Evolutionary conservation across 2,329 filamentous ascomycete genomes (phyloP), one percentile per base, ranked within the genome.

Genomic region (Lizonia empirigonia): DNA sequence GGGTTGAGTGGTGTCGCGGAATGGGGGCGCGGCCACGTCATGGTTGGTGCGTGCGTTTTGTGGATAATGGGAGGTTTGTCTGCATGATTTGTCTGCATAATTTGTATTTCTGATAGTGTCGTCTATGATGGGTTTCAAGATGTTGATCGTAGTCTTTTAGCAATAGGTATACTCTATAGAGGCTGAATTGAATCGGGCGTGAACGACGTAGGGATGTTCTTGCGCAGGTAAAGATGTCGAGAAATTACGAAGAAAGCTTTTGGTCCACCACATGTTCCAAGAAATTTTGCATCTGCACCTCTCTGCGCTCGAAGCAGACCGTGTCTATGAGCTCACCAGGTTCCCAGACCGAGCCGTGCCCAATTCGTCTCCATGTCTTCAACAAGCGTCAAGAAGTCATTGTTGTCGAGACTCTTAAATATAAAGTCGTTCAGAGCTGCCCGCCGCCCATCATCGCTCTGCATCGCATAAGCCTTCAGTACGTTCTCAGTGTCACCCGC

Each of bases 321-420:
- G 13, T 16, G n/a, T 5, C 15, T 3, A 20, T 12, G 1, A 24
- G 15, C 0, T 48, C 19, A 54, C 40, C 45, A 50, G 37, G 39
- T 60, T 50, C 60, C 60, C 2, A 69, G 53, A 3, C 53, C 60
- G 29, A 65, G 50, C 16, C 63, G 58, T 6, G 59, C 71, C 81
- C 80, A 83, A 54, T 77, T 75, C 10, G 69, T 69, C 41, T 77
- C 76, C 36, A 80, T 73, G 62, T 83, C 80, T 52, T 79, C 71
- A 41, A 79, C 78, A n/a, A 84, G 64, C 15, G 72, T 76, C 5
- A 79, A 47, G 52, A 84, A 84, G 16, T 76, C 70, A 3, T 77
- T 70, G 53, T 80, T 76, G 22, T 79, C 72, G 3, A 84, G 70
- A 49, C 76, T 74, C n/a, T 74, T 72, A 29, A 78, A 72, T 45